Evolutionary conservation across 2,329 filamentous ascomycete species (phyloP).

Genomic region (Fusarium sp.): DNA sequence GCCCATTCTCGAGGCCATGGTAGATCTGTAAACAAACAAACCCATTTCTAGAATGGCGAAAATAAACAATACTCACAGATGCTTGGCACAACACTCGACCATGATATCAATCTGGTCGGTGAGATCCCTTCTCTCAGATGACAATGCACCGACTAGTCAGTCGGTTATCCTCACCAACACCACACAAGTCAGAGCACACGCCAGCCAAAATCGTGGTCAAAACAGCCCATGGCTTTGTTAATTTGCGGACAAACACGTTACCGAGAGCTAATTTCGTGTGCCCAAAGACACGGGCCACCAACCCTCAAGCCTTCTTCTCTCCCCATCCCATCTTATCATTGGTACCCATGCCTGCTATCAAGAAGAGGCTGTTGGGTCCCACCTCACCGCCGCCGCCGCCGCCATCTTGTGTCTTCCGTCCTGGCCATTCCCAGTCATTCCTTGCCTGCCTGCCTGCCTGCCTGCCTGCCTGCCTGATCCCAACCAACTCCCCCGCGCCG

Average conservation of each 20-base stretch:
- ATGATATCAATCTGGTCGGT: not conserved
- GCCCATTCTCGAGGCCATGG: constrained; percentile 41
- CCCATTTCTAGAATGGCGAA: constrained; percentile 13
- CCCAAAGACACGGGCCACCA: constrained; percentile 38
- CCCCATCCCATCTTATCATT: constrained; percentile 10
- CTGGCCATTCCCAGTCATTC: constrained; percentile 29
- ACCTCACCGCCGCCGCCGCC: not conserved
- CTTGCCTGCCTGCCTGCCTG: no score
- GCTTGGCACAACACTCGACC: not conserved
- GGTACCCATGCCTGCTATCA: not conserved
- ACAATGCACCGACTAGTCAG: constrained; percentile 18
- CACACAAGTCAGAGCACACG: constrained; percentile 36
- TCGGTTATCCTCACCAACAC: constrained; percentile 13
- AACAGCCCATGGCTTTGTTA: constrained; percentile 44
- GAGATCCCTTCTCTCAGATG: constrained; percentile 22
- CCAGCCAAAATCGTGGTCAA: constrained; percentile 27
- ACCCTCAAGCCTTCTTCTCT: constrained; percentile 23
- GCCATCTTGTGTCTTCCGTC: constrained; percentile 1
- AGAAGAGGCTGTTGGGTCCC: constrained; percentile 5
- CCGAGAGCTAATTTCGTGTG: constrained; percentile 38
- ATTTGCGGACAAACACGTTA: constrained; percentile 42
- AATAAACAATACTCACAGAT: constrained; percentile 15
- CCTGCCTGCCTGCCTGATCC: constrained; percentile 16
- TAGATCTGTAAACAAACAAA: constrained; percentile 44
- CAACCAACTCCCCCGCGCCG: constrained; percentile 19